Conservation (phyloP, 1,284 basidiomycete species). For the Moesziomyces aphidis region DNA sequence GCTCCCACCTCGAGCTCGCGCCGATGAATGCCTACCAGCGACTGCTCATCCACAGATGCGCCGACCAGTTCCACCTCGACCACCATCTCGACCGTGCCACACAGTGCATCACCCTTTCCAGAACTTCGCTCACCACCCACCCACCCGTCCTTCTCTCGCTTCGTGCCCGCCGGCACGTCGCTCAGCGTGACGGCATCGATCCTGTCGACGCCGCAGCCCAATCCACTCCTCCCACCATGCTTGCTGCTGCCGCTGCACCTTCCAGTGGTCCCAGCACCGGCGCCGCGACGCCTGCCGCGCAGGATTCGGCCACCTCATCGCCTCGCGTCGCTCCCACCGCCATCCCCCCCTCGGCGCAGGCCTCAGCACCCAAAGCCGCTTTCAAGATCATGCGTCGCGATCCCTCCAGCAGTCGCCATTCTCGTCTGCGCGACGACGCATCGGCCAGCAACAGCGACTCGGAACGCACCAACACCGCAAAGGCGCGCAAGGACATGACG, state of each 20-base stretch:
- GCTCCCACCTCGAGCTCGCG: conserved; percentile 40
- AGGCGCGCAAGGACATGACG: conserved; percentile 56
- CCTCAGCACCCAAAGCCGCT: conserved; percentile 14
- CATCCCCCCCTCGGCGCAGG: neutral
- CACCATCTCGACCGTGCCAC: conserved; percentile 48
- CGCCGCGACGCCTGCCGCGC: conserved; percentile 8
- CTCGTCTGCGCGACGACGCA: conserved; percentile 7
- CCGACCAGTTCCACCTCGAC: conserved; percentile 48
- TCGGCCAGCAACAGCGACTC: conserved; percentile 25
- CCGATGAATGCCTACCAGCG: conserved; percentile 61
- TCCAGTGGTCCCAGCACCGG: neutral
- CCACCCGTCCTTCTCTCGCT: conserved; percentile 30
- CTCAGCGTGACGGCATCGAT: conserved; percentile 22
- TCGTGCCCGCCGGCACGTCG: conserved; percentile 23
- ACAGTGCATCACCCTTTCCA: conserved; percentile 49
- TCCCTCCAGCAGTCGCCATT: conserved; percentile 27
- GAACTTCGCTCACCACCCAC: conserved; percentile 19
- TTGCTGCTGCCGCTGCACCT: neutral
- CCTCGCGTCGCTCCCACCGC: conserved; percentile 3
- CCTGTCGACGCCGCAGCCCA: conserved; percentile 7
- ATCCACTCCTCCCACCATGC: conserved; percentile 1
- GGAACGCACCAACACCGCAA: conserved; percentile 13
- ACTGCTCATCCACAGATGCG: conserved; percentile 50
- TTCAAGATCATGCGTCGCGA: conserved; percentile 57
- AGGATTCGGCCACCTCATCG: conserved; percentile 17